Base-by-base conservation (phyloP, 164 flowering plant species). In the Tetrastigma voinierianum region DNA sequence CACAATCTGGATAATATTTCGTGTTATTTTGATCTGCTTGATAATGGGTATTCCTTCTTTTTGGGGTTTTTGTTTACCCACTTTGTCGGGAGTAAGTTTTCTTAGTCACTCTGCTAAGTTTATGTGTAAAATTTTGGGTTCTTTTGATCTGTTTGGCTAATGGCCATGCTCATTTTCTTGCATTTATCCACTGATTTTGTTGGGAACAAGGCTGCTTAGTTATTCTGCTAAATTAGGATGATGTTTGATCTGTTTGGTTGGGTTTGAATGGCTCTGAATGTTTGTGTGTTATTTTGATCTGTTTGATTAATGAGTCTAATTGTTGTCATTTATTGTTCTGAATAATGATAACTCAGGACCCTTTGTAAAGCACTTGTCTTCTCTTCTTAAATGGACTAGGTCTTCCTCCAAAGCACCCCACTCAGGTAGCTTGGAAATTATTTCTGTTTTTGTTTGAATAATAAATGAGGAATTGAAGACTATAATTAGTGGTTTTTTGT, bases 311-410 rank as follows among this genome's bases (percentile, higher is more conserved):
- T 58, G 44, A 8, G 23, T 48, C 12, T 7, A 23, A 20, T 44
- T 57, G 1, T 52, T 61, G 43, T 62, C 2, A 3, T 70, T 56
- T 8, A 17, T 16, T 46, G 13, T 11, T 53, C 2, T 23, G 4
- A 56, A 9, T 18, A 61, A 13, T 62, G 54, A 20, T 44, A 54
- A 16, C 70, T 59, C 83, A 94, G 98, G 88, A 48, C 86, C 86
- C 10, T 76, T 94, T 74, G 78, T 89, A 13, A 91, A 80, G 61
- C 95, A 90, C 76, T 51, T 94, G 78, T 78, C 93, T 52, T 84
- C 93, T 21, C 57, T 94, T 57, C 69, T 91, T 68, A 90, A 84
- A 69, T 91, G 95, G 98, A 82, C 87, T 20, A 81, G 83, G 70
- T 74, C 94, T 67, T 80, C 92, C 19, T 72, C 90, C n/a, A 86